Base-by-base conservation (phyloP, 495 filamentous ascomycete genomes). In the Daldinia decipiens region DNA sequence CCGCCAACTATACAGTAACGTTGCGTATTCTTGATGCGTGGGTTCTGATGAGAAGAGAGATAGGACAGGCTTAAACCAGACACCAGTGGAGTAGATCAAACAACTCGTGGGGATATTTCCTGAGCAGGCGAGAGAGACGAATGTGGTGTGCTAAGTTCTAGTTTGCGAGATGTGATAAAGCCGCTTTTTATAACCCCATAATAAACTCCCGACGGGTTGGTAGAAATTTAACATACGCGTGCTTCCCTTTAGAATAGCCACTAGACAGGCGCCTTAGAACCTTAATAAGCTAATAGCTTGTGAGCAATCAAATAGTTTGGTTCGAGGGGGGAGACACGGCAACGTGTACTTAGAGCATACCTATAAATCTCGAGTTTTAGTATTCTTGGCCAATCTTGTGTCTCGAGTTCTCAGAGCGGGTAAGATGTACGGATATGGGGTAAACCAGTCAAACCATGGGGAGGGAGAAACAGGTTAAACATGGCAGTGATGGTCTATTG, bases 1-100 rank as follows among this genome's bases (percentile, higher is more conserved):
- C 65, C 56, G 51, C 56, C 38, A 50, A 55, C 38, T 61, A 65
- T 65, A 73, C 61, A 56, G 70, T 68, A 73, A 73, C 70, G 70
- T 73, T 73, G 70, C 70, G 65, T 68, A 73, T 51, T 45, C 36
- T 60, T 40, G 56, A 60, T 58, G 57, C 29, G 61, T 47, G 52
- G 31, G 40, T 8, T 53, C 52, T 45, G 12, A 61, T 38, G 50
- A 65, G 19, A 68, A 36, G 38, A 51, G 17, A 11, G 56, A 62
- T 65, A 59, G 0, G 24, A 39, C 9, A 1, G 24, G 38, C 17
- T 58, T 61, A 38, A 57, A 53, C 56, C 50, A 73, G 61, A 73
- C 61, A 39, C 65, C 61, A 73, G 34, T 65, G 70, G 65, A 68
- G 70, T 73, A 36, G 51, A 36, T 53, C 27, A 59, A 68, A 50